Evolutionary conservation across 2,329 filamentous ascomycete species (phyloP), one percentile per base, ranked within the genome.

Genomic region (Seiridium unicorne): DNA sequence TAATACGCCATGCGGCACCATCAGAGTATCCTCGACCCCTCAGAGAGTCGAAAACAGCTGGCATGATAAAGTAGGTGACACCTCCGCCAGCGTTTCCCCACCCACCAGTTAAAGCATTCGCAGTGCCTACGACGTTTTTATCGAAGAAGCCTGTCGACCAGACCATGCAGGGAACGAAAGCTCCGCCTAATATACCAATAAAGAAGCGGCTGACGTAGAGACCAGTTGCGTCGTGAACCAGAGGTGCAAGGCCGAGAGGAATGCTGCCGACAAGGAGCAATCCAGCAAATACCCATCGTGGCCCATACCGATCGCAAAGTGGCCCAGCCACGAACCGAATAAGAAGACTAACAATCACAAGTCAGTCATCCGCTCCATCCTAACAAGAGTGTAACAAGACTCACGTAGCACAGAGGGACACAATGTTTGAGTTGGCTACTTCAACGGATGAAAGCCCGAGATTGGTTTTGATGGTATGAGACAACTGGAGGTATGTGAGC

Each of bases 131-230:
- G 34, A 97, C 83, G 68, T 93, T 95, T 79, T 93, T 95, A 77
- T 97, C 93, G 73, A 92, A 97, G 80, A 96, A 97, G 0, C 89
- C 92, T 0, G 92, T 97, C 8, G 89, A 91, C 92, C 93, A 97
- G 5, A 96, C 93, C 72, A 96, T 92, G 73, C 92, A 96, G 10
- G 91, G 91, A 0, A 94, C 91, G 68, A 94, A 94, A 1, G 86
- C 85, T 2, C 88, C 89, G 46, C 91, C 91, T 0, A 94, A 84
- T 48, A 94, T 89, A 62, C 90, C 90, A 63, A 93, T 86, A 75
- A 93, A 93, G 79, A 94, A 94, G 49, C 91, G 86, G 53, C 90
- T 83, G 26, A 84, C 76, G 66, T 92, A 88, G n/a, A 94, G 82
- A 7, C 90, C 88, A 4, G 75, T 77, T 5, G 86, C 86, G 57